A percentile compares a stretch with the other conserved stretches of the same genome.
phyloP scores from a whole-genome alignment of 495 filamentous ascomycete species.

The Aspergillus heteromorphus region DNA sequence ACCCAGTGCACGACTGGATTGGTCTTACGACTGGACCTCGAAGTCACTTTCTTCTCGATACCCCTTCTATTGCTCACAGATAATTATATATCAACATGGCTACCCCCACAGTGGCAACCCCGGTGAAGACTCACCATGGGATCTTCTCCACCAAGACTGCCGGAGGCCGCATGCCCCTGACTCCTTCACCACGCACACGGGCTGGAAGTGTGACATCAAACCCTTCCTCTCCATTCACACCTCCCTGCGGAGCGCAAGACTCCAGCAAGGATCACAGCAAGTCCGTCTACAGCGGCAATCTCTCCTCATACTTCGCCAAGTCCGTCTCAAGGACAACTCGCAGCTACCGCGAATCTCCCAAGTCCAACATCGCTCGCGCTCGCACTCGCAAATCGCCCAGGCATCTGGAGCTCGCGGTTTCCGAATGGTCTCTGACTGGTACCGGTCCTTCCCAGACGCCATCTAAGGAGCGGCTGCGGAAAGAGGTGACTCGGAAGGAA shows the following conservation, averaged over 20 bases:
- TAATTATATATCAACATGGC: conserved; percentile 62
- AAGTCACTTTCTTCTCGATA: conserved; percentile 5
- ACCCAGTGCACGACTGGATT: conserved; percentile 11
- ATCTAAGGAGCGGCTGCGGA: conserved; percentile 59
- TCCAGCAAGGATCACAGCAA: conserved; percentile 28
- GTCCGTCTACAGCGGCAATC: conserved; percentile 68
- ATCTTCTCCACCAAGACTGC: conserved; percentile 90
- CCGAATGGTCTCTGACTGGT: conserved; percentile 85
- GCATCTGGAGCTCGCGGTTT: conserved; percentile 86
- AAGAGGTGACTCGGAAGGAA: conserved; percentile 16
- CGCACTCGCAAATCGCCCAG: conserved; percentile 58
- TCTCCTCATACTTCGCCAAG: conserved; percentile 69
- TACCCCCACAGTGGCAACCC: conserved; percentile 80
- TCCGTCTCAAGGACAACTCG: conserved; percentile 28
- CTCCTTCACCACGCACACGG: conserved; percentile 74
- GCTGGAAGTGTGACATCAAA: conserved; percentile 43
- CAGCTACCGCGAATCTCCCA: conserved; percentile 68
- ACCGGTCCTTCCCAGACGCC: conserved; percentile 71
- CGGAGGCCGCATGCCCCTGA: conserved; percentile 89
- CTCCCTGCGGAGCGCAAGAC: conserved; percentile 54
- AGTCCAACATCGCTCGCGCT: conserved; percentile 84
- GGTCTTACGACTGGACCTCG: conserved; percentile 8
- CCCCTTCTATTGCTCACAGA: conserved; percentile 10
- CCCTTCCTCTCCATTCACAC: conserved; percentile 71
- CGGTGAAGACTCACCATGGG: conserved; percentile 86